Percentiles rank a stretch among this genome's conserved stretches.
phyloP scores from a whole-genome alignment of 768 basidiomycete genomes.

The Boletellus ananiceps region DNA sequence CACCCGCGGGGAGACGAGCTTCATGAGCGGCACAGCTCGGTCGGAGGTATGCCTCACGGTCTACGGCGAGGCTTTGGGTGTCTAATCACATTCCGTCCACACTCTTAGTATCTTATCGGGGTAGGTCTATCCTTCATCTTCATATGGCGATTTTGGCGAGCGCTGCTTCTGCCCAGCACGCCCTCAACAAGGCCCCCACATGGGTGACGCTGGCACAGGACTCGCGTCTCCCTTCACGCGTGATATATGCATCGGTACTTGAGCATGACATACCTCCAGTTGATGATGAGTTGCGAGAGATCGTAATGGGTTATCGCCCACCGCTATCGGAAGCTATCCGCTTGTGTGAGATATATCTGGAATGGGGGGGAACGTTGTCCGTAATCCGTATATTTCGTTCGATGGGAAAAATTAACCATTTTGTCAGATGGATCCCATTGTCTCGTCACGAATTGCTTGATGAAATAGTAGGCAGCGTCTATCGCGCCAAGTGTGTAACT shows the following conservation, averaged over 20 bases:
- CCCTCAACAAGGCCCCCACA: constrained; percentile 14
- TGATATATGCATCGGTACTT: constrained; percentile 36
- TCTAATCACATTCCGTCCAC: neutral
- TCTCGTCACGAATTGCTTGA: constrained; percentile 53
- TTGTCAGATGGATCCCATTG: constrained; percentile 48
- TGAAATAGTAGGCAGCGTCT: constrained; percentile 49
- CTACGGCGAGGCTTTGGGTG: neutral
- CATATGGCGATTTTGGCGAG: neutral
- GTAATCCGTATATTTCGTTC: constrained; percentile 17
- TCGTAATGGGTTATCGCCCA: constrained; percentile 50
- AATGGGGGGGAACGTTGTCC: constrained; percentile 56
- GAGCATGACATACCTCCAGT: constrained; percentile 30
- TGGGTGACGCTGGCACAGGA: constrained; percentile 14
- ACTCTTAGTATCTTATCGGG: constrained; percentile 50
- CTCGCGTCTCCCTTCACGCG: constrained; percentile 38
- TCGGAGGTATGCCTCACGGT: constrained; percentile 49
- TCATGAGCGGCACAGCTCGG: constrained; percentile 62
- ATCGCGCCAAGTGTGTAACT: constrained; percentile 45
- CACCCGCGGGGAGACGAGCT: constrained; percentile 49
- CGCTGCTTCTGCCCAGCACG: constrained; percentile 18
- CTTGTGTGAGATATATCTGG: constrained; percentile 62
- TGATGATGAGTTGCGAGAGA: constrained; percentile 35
- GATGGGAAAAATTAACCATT: neutral
- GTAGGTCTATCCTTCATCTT: constrained; percentile 28
- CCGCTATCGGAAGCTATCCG: constrained; percentile 53